Base-by-base conservation (phyloP, 2,329 filamentous ascomycete species). In the Huntiella bhutanensis region DNA sequence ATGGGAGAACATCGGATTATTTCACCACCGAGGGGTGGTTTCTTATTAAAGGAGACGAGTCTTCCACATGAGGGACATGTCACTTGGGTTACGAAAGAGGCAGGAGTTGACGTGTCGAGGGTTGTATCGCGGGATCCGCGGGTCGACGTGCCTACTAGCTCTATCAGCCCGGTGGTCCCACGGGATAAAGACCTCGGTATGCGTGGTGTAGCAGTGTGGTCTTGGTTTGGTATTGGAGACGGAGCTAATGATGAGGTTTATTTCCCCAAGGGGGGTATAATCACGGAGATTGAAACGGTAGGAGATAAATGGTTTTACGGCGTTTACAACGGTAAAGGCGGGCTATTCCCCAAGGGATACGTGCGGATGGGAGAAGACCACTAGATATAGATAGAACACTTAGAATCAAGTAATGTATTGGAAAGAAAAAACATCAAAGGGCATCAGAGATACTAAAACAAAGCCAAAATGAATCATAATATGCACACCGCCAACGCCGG, bases 261-360 rank as follows among this genome's bases (percentile, higher is more conserved):
- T 51, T 95, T 96, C 54, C 88, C 88, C 0, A 77, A 77, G 43
- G 78, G 82, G 7, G 86, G 87, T 0, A 82, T 91, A 60, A 73
- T 96, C 11, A 70, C 71, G 5, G 88, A 96, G 63, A 75, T 81
- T 34, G 80, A 88, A 58, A 82, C 91, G 59, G 75, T 92, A 41
- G 94, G 94, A 58, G 82, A 80, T 13, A 86, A 94, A 59, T 96
- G 87, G 87, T 86, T 73, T 56, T 81, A 80, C 63, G 88, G 88
- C 0, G 76, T 77, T 22, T 95, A 93, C 65, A 86, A 85, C 63
- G 86, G 85, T 0, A 65, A 64, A 17, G 77, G 75, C 54, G 87
- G 85, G 0, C 55, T 95, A 52, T 92, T 95, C 57, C 87, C 87
- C 4, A 77, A 78, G 5, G 72, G 75, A 5, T 88, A 88, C 67